phyloP scores from a whole-genome alignment of 306 rosid genomes.

The Betula pendula region DNA sequence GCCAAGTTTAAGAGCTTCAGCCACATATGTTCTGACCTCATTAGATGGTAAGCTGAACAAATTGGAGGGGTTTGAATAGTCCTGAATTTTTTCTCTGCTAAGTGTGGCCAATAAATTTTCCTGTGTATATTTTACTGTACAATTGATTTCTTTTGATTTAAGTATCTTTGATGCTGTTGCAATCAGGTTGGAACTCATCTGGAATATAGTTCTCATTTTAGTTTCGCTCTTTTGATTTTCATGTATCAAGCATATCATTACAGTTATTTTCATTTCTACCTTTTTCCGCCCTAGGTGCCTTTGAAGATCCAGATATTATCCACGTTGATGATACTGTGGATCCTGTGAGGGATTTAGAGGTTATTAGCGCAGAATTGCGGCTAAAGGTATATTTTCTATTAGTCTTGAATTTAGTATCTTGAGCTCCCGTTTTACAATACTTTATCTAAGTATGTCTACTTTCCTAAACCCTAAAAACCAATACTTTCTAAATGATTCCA shows the following conservation, averaged over 20 bases:
- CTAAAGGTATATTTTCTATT: slow-evolving; percentile 59
- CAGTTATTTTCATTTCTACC: background rate
- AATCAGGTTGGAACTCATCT: background rate
- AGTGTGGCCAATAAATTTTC: background rate
- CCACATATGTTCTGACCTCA: background rate
- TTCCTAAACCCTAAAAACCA: background rate
- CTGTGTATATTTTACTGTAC: background rate
- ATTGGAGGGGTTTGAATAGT: background rate
- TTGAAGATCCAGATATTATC: slow-evolving; percentile 95
- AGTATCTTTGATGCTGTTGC: background rate
- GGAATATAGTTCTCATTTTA: background rate
- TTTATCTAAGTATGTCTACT: no score
- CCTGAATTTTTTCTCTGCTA: background rate
- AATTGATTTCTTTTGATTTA: background rate
- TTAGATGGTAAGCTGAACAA: background rate
- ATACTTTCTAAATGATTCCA: background rate
- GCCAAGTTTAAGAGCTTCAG: background rate
- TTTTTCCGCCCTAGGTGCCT: slow-evolving; percentile 60
- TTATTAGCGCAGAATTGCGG: slow-evolving; percentile 80
- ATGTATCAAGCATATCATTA: background rate
- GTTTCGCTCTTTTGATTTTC: background rate
- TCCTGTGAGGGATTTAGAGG: slow-evolving; percentile 95
- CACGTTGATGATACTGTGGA: slow-evolving; percentile 94
- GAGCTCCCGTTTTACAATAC: background rate
- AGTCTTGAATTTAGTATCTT: background rate